Evolutionary conservation across 2,329 filamentous ascomycete species (phyloP).

Genomic region (Penicillium sp.): DNA sequence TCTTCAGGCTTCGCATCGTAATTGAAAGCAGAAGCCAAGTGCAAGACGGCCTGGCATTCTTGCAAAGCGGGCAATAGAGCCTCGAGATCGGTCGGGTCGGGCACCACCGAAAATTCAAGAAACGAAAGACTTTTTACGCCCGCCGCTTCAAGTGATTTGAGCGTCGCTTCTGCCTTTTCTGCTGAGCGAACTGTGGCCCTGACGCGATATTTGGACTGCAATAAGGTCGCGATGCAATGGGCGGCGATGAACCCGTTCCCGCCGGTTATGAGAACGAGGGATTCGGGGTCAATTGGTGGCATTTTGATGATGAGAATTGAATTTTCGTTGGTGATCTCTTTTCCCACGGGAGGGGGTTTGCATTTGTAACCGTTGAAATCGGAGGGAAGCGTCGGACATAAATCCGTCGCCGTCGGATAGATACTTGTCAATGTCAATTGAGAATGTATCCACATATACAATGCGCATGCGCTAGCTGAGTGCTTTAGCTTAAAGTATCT

Average conservation of each 20-base stretch:
- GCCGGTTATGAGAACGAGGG: conserved; percentile 21
- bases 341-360: no score
- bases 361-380: not conserved
- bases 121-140: conserved; percentile 4
- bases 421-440: not conserved
- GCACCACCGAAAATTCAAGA: conserved; percentile 15
- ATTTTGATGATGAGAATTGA: conserved; percentile 2
- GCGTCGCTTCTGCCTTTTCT: conserved; percentile 14
- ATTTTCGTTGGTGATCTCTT: no score
- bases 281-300: conserved; percentile 9
- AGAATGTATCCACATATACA: no score
- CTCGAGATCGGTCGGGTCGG: conserved; percentile 15
- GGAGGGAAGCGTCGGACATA: not conserved
- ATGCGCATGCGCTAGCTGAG: not conserved
- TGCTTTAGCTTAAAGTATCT: no score
- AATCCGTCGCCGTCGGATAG: conserved; percentile 19
- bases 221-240: conserved; percentile 21
- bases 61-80: conserved; percentile 5
- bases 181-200: conserved; percentile 23
- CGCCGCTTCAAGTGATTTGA: conserved; percentile 3
- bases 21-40: conserved; percentile 31
- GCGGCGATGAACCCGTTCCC: conserved; percentile 27
- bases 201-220: conserved; percentile 13
- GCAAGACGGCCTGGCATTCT: conserved; percentile 21
- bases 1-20: conserved; percentile 24